Evolutionary conservation across 2,329 filamentous ascomycete species (phyloP).

Genomic region (Orbilia blumenaviensis): DNA sequence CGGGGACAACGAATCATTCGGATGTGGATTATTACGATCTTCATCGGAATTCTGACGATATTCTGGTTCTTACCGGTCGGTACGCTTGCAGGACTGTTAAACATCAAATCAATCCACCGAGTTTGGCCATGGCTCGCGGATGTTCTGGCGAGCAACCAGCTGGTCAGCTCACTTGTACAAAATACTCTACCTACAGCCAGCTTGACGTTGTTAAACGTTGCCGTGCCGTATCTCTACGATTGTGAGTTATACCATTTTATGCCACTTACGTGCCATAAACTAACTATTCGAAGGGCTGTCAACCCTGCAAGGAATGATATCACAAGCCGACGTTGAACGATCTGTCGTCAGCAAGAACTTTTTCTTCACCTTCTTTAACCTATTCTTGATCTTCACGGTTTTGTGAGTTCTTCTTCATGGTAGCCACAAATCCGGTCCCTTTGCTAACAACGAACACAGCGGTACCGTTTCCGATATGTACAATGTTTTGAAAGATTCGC

Average conservation of each 20-base stretch:
- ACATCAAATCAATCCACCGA: conserved; percentile 79
- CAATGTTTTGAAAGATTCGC: conserved; percentile 74
- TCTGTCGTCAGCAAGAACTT: conserved; percentile 98
- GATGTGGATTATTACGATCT: conserved; percentile 82
- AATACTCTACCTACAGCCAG: conserved; percentile 87
- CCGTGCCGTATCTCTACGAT: conserved; percentile 93
- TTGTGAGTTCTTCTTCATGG: conserved; percentile 62
- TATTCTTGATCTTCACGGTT: conserved; percentile 92
- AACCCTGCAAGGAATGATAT: conserved; percentile 92
- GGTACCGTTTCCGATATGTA: conserved; percentile 80
- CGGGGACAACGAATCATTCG: conserved; percentile 77
- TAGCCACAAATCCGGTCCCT: background rate
- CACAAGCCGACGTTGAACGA: conserved; percentile 90
- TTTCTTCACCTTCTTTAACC: conserved; percentile 99
- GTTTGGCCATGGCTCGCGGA: conserved; percentile 76
- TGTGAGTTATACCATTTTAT: conserved; percentile 65
- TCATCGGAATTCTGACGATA: conserved; percentile 83
- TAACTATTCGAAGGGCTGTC: conserved; percentile 70
- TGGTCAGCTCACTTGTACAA: conserved; percentile 79
- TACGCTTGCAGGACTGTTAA: conserved; percentile 79
- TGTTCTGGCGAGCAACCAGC: conserved; percentile 72
- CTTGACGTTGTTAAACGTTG: conserved; percentile 85
- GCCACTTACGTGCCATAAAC: background rate
- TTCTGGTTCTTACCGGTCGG: conserved; percentile 88
- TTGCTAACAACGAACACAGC: conserved; percentile 18